phyloP scores from a whole-genome alignment of 768 basidiomycete genomes.

The Termitomyces titanicus region DNA sequence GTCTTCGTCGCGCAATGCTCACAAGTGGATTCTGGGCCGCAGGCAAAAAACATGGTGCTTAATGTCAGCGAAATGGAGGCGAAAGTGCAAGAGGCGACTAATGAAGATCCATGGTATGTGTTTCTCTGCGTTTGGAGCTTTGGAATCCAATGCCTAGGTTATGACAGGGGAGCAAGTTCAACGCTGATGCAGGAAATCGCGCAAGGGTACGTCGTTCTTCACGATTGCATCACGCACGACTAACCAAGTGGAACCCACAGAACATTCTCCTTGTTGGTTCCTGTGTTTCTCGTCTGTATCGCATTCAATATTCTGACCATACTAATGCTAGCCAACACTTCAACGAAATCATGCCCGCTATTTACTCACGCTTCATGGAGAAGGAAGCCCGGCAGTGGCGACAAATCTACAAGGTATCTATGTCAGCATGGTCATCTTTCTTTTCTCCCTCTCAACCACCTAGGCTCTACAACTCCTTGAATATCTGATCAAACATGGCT shows the following conservation, averaged over 20 bases:
- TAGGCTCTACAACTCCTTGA: slow-evolving; percentile 92
- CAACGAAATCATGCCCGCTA: slow-evolving; percentile 98
- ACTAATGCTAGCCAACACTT: slow-evolving; percentile 77
- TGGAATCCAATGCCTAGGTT: slow-evolving; percentile 2
- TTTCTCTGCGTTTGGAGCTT: background rate
- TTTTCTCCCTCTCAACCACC: background rate
- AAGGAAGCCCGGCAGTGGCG: slow-evolving; percentile 99
- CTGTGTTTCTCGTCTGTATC: background rate
- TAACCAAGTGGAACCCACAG: slow-evolving; percentile 34
- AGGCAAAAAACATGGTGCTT: slow-evolving; percentile 96
- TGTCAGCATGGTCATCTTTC: background rate
- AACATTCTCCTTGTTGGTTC: slow-evolving; percentile 93
- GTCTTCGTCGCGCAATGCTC: background rate
- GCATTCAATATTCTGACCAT: background rate
- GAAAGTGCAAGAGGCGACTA: slow-evolving; percentile 95
- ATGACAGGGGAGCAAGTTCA: slow-evolving; percentile 84
- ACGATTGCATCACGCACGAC: background rate
- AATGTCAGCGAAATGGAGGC: slow-evolving; percentile 97
- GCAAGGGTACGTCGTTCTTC: slow-evolving; percentile 60
- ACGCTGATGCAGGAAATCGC: slow-evolving; percentile 99
- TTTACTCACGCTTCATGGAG: slow-evolving; percentile 94
- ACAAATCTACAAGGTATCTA: slow-evolving; percentile 91
- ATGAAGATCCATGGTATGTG: slow-evolving; percentile 95
- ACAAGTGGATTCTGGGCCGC: background rate
- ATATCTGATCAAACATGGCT: slow-evolving; percentile 95